A percentile compares a stretch with the other conserved stretches of the same genome.
These are phyloP conservation scores for Pluteus cervinus DNA, from an alignment of 768 basidiomycete genomes.

Conservation along the genomic window DNA sequence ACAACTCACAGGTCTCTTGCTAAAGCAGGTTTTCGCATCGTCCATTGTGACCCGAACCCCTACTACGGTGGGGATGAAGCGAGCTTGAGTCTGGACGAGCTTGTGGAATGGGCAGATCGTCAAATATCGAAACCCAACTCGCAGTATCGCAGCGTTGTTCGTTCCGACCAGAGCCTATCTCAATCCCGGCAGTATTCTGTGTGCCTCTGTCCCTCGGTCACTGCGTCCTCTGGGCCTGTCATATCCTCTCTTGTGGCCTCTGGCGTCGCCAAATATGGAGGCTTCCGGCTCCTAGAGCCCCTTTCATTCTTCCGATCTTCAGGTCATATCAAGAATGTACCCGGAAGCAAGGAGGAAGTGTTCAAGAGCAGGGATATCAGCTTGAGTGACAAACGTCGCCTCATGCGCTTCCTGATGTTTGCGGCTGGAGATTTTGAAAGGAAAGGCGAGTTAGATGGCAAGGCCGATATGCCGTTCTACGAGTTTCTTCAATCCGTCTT, in stretches of 20 bases:
- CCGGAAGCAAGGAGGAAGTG: conserved; percentile 87
- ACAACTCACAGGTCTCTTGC: conserved; percentile 64
- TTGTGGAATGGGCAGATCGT: conserved; percentile 59
- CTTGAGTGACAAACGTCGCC: conserved; percentile 78
- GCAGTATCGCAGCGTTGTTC: conserved; percentile 37
- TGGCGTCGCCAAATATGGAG: conserved; percentile 87
- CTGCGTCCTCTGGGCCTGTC: conserved; percentile 73
- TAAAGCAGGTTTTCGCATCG: conserved; percentile 82
- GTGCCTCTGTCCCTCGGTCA: conserved; percentile 77
- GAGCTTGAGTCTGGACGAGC: conserved; percentile 75
- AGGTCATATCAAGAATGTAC: conserved; percentile 56
- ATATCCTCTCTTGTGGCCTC: conserved; percentile 76
- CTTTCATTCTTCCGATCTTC: conserved; percentile 52
- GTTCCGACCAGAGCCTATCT: conserved; percentile 35
- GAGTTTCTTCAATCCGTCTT: conserved; percentile 64
- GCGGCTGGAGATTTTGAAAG: conserved; percentile 71
- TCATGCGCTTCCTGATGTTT: conserved; percentile 91
- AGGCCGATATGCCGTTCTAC: conserved; percentile 50
- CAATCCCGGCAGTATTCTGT: conserved; percentile 77
- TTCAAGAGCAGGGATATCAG: conserved; percentile 79
- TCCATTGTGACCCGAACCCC: conserved; percentile 78
- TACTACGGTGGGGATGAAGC: conserved; percentile 88
- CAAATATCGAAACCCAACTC: conserved; percentile 18
- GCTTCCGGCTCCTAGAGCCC: conserved; percentile 76
- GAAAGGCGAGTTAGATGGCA: conserved; percentile 48